Evolutionary conservation across 202 grass and related monocot genomes (phyloP).

Genomic region (Cymbopogon flexuosus): DNA sequence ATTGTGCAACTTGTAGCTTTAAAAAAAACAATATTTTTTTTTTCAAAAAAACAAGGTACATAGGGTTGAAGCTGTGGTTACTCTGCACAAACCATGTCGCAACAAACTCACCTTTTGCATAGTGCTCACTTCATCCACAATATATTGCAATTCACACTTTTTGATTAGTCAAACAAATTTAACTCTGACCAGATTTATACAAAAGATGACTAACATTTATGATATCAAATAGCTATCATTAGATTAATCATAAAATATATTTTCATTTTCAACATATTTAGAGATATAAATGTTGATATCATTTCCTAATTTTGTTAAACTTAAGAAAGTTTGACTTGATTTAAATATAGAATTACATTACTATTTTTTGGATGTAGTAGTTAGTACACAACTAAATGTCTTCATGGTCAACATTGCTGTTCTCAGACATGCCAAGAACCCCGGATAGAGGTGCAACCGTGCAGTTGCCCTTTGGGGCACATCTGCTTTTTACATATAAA

Average conservation of each 20-base stretch:
- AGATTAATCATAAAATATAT: neutral
- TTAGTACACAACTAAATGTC: too few species aligned
- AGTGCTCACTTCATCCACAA: neutral
- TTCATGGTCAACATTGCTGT: neutral
- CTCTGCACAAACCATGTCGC: neutral
- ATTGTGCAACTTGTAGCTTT: neutral
- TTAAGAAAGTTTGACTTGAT: neutral
- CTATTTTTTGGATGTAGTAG: neutral
- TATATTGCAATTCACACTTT: neutral
- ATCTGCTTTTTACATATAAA: neutral
- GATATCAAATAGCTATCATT: neutral
- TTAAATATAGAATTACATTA: neutral
- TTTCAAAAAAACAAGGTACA: neutral
- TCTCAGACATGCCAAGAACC: neutral
- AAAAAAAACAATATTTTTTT: too few species aligned
- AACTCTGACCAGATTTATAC: too few species aligned
- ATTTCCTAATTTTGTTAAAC: neutral
- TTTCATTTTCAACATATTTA: too few species aligned
- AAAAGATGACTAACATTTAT: neutral
- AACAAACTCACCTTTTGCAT: neutral
- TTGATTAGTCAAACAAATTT: neutral
- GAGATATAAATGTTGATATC: neutral
- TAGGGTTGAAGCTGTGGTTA: neutral
- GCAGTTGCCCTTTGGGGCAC: neutral
- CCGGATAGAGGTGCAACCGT: neutral